Evolutionary conservation across 257 asterid genomes (phyloP).

Genomic region (Ballota nigra): DNA sequence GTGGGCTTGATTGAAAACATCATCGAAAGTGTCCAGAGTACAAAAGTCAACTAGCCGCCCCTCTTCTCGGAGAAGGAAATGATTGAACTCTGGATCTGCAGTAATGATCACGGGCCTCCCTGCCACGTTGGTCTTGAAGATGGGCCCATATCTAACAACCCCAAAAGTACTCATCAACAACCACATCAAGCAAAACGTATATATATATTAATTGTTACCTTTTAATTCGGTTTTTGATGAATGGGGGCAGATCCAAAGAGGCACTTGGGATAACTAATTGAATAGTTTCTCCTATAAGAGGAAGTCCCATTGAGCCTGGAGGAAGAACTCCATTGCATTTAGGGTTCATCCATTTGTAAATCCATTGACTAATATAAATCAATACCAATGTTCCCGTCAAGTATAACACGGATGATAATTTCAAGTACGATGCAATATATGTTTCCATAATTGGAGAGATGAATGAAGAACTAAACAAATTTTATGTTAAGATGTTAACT

Average conservation of each 20-base stretch:
- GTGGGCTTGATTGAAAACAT: slow-evolving; percentile 65
- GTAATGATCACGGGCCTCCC: slow-evolving; percentile 66
- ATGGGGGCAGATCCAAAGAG: slow-evolving; percentile 69
- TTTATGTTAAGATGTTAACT: no score
- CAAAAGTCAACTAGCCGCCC: slow-evolving; percentile 72
- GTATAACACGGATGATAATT: slow-evolving; percentile 25
- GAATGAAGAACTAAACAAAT: no score
- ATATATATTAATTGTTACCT: slow-evolving; percentile 24
- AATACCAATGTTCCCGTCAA: slow-evolving; percentile 31
- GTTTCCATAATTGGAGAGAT: no score
- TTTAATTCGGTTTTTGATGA: slow-evolving; percentile 55
- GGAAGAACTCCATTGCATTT: slow-evolving; percentile 71
- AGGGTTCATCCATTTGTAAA: slow-evolving; percentile 73
- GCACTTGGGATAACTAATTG: slow-evolving; percentile 61
- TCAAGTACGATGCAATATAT: slow-evolving; percentile 14
- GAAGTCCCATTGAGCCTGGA: slow-evolving; percentile 81
- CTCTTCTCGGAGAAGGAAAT: slow-evolving; percentile 70
- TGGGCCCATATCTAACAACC: slow-evolving; percentile 51
- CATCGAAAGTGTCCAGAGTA: slow-evolving; percentile 76
- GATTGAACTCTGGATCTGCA: slow-evolving; percentile 71
- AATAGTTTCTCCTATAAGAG: slow-evolving; percentile 65
- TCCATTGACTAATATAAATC: slow-evolving; percentile 37
- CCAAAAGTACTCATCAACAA: not conserved
- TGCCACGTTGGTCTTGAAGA: slow-evolving; percentile 67
- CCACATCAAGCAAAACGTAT: not conserved